These are phyloP conservation scores for Ambrosiella xylebori DNA, from an alignment of 2,329 filamentous ascomycete genomes.

Conservation along the genomic window DNA sequence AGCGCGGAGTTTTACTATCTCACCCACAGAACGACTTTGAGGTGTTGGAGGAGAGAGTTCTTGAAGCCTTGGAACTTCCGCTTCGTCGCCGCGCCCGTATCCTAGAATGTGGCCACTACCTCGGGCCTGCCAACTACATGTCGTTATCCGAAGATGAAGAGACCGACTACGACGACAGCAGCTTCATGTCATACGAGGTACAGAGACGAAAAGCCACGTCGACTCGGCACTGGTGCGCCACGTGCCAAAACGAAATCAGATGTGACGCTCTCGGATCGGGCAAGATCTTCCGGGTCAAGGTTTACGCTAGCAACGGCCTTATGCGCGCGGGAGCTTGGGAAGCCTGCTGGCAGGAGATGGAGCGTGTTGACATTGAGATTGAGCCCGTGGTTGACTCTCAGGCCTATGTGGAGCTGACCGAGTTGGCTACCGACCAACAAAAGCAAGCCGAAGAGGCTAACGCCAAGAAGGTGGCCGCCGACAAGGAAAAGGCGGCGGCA, in stretches of 20 bases:
- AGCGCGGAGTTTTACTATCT: slow-evolving; percentile 56
- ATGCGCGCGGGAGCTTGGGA: slow-evolving; percentile 87
- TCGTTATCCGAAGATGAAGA: slow-evolving; percentile 23
- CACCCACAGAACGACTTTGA: slow-evolving; percentile 71
- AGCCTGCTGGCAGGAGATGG: slow-evolving; percentile 94
- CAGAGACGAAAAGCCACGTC: slow-evolving; percentile 8
- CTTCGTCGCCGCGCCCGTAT: slow-evolving; percentile 47
- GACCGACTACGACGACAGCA: slow-evolving; percentile 23
- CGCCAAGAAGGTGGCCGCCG: slow-evolving; percentile 20
- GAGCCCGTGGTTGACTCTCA: slow-evolving; percentile 50
- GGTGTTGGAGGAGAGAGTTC: slow-evolving; percentile 56
- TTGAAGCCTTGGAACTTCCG: slow-evolving; percentile 58
- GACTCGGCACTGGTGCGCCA: slow-evolving; percentile 34
- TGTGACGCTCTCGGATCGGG: slow-evolving; percentile 35
- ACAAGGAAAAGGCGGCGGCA: slow-evolving; percentile 15
- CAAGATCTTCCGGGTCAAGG: slow-evolving; percentile 59
- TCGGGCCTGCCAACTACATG: slow-evolving; percentile 39
- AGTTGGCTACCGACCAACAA: slow-evolving; percentile 31
- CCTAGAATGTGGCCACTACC: slow-evolving; percentile 60
- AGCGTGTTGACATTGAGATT: slow-evolving; percentile 89
- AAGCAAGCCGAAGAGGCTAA: slow-evolving; percentile 21
- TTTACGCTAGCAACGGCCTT: slow-evolving; percentile 87
- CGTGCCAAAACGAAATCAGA: slow-evolving; percentile 36
- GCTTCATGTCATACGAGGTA: slow-evolving; percentile 14
- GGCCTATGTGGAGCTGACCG: slow-evolving; percentile 42